Conservation (phyloP, 2,329 filamentous ascomycete species). For the Alternaria brassicicola region DNA sequence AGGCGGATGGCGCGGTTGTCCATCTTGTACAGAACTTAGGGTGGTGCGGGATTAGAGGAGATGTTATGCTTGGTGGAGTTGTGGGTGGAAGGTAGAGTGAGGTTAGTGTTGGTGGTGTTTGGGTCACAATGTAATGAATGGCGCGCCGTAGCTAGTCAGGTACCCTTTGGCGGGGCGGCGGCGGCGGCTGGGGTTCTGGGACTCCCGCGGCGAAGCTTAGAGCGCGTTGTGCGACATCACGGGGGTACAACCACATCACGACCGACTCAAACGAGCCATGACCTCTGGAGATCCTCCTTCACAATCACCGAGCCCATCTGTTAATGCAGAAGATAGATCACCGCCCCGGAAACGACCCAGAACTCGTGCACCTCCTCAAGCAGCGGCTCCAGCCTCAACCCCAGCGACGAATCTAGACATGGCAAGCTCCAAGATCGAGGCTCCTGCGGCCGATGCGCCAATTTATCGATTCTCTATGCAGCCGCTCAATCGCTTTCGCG, state of each 20-base stretch:
- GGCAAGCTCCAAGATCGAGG: neutral
- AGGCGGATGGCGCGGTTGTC: constrained; percentile 36
- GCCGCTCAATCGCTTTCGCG: constrained; percentile 42
- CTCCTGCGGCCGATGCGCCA: neutral
- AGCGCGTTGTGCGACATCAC: neutral
- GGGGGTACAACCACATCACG: neutral
- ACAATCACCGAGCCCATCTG: constrained; percentile 8
- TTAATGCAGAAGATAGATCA: constrained; percentile 20
- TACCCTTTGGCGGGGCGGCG: constrained; percentile 3
- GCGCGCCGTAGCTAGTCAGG: constrained; percentile 19
- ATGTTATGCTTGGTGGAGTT: neutral
- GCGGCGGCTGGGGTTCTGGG: neutral
- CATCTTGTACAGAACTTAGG: constrained; percentile 1
- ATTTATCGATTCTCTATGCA: constrained; percentile 38
- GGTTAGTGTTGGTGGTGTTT: constrained; percentile 3
- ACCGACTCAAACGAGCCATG: neutral
- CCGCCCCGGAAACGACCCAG: constrained; percentile 41
- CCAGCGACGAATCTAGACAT: neutral
- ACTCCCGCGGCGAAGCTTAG: constrained; percentile 3
- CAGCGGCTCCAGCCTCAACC: constrained; percentile 15
- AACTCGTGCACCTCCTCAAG: constrained; percentile 42
- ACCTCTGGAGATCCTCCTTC: constrained; percentile 3
- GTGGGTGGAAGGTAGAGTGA: neutral
- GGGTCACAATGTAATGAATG: constrained; percentile 2
- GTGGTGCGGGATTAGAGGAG: neutral